A percentile compares a stretch with the other conserved stretches of the same genome.
These are phyloP conservation scores for Plasmodium berghei DNA, from an alignment of 169 alveolate species.

Conservation along the genomic window DNA sequence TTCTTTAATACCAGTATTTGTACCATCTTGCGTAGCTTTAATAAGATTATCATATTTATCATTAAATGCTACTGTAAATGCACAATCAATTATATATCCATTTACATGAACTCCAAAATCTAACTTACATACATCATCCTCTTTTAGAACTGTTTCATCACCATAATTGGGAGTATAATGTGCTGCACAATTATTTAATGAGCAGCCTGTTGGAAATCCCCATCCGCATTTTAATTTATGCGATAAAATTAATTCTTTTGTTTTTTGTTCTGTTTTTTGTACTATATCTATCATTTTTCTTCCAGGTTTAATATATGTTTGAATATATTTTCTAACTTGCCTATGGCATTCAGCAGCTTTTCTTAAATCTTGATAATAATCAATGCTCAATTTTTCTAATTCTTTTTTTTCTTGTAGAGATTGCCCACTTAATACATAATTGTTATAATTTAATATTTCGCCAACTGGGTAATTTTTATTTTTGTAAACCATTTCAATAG, in stretches of 20 bases:
- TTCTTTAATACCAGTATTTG: constrained; percentile 97
- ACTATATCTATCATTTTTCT: constrained; percentile 95
- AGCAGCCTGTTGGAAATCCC: constrained; percentile 99
- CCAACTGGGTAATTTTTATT: constrained; percentile 79
- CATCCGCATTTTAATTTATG: constrained; percentile 98
- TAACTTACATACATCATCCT: constrained; percentile 95
- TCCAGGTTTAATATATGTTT: constrained; percentile 94
- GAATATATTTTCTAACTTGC: constrained; percentile 97
- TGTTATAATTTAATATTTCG: constrained; percentile 57
- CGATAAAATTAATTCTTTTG: constrained; percentile 95
- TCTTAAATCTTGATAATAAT: constrained; percentile 93
- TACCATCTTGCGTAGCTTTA: constrained; percentile 99
- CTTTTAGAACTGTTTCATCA: constrained; percentile 87
- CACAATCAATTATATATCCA: constrained; percentile 99
- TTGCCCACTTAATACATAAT: constrained; percentile 48
- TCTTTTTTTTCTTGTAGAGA: constrained; percentile 92
- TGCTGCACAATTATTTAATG: constrained; percentile 98
- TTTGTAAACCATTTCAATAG: constrained; percentile 81
- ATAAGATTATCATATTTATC: constrained; percentile 88
- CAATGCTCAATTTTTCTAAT: constrained; percentile 90
- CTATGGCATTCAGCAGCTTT: constrained; percentile 99
- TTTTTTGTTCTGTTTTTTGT: constrained; percentile 95
- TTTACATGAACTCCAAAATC: constrained; percentile 99
- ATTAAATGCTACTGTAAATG: constrained; percentile 98
- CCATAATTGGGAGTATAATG: constrained; percentile 99